phyloP scores from a whole-genome alignment of 768 basidiomycete species.

The Leccinellum rugosiceps region DNA sequence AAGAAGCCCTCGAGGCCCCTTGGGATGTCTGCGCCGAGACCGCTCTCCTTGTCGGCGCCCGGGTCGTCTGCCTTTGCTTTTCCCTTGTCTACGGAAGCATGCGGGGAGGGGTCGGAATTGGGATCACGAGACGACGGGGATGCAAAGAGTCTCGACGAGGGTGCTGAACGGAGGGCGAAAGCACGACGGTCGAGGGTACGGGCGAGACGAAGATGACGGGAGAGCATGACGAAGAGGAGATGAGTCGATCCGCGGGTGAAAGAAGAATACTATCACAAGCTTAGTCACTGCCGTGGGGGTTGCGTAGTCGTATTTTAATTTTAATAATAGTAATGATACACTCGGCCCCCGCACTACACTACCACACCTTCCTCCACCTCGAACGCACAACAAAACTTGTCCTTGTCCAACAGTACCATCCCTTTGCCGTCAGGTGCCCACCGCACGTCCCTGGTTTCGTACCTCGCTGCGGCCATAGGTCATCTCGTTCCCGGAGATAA shows the following conservation, averaged over 20 bases:
- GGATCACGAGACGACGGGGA: conserved; percentile 40
- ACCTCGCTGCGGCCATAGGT: conserved; percentile 49
- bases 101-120: conserved; percentile 26
- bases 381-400: conserved; percentile 83
- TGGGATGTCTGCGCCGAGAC: conserved; percentile 42
- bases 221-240: conserved; percentile 44
- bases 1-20: conserved; percentile 79
- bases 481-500: not conserved
- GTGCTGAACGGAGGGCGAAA: conserved; percentile 31
- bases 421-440: conserved; percentile 91
- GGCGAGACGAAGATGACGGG: conserved; percentile 56
- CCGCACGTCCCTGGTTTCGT: conserved; percentile 61
- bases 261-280: not conserved
- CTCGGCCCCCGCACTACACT: not conserved
- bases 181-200: conserved; percentile 43
- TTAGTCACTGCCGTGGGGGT: conserved; percentile 17
- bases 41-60: conserved; percentile 32
- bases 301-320: not conserved
- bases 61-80: conserved; percentile 32
- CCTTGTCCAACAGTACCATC: conserved; percentile 68
- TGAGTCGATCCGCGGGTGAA: not conserved
- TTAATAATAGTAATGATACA: too few relatives aligned
- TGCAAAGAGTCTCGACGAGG: conserved; percentile 44
- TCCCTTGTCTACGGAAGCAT: conserved; percentile 26
- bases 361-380: conserved; percentile 55